phyloP scores from a whole-genome alignment of 805 yeast species.

The Metschnikowia picachoensis region DNA sequence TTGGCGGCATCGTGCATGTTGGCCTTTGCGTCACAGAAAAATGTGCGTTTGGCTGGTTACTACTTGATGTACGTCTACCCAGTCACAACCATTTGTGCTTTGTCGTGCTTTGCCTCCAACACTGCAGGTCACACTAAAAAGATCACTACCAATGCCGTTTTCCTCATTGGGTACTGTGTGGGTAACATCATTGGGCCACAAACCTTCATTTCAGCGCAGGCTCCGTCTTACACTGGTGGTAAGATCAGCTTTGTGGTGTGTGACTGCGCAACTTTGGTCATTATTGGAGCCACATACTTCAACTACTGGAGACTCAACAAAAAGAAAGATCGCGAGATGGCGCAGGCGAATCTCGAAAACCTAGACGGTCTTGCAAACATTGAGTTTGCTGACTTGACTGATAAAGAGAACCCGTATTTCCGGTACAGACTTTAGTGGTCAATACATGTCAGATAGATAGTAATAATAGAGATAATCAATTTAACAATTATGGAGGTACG shows the following conservation, averaged over 20 bases:
- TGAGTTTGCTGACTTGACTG: conserved; percentile 47
- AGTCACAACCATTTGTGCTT: conserved; percentile 23
- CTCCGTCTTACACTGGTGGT: conserved; percentile 43
- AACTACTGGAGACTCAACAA: conserved; percentile 12
- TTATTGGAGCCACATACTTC: conserved; percentile 18
- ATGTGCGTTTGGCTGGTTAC: conserved; percentile 22
- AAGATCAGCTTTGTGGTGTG: conserved; percentile 35
- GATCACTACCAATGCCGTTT: conserved; percentile 31
- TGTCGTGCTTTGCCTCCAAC: conserved; percentile 25
- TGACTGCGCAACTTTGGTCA: conserved; percentile 19
- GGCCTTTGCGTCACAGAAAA: conserved; percentile 13
- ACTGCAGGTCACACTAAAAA: conserved; percentile 30
- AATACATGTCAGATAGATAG: background rate
- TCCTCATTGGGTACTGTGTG: conserved; percentile 29
- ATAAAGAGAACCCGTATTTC: conserved; percentile 35
- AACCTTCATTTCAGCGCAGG: conserved; percentile 31
- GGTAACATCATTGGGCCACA: conserved; percentile 26
- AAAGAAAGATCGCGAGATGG: conserved; percentile 13
- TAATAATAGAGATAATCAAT: no score
- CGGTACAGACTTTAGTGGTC: conserved; percentile 25
- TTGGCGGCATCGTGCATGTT: conserved; percentile 16
- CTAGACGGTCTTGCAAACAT: conserved; percentile 23
- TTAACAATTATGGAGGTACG: no score
- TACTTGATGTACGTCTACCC: conserved; percentile 34
- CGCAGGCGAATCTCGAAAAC: conserved; percentile 4